Evolutionary conservation across 805 yeast species (phyloP), one percentile per base, ranked within the genome.

Genomic region (Kregervanrija pseudodelftensis): DNA sequence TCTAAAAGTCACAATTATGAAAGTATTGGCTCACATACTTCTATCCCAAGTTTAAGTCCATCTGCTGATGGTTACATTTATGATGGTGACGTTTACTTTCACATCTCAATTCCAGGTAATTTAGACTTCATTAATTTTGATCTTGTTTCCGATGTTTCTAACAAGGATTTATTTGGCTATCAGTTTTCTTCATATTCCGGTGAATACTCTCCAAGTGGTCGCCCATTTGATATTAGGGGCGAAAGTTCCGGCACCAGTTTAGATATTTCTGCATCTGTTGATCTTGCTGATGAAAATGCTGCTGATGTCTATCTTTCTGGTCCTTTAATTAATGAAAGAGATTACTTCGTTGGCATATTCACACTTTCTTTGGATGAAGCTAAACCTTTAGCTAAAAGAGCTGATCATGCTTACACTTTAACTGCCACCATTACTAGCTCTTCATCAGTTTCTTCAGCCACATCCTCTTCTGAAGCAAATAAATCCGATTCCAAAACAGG

Each of bases 331-430:
- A 30, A 30, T 5, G 28, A n/a, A 7, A 47, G 36, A 33, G 50
- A 40, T 1, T 41, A 14, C 11, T 57, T 41, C 40, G 49, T 56
- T 36, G 63, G 56, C 39, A 45, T 50, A 37, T 59, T 59, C 55
- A 42, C 57, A 28, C 43, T 56, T 15, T 40, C 46, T 15, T 49
- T 50, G 32, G 45, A 49, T 36, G 49, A 44, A 33, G 41, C 48
- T 33, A 35, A 36, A 12, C 33, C 37, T 12, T 41, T 45, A 15
- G 47, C 17, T 17, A 49, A 50, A 44, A 55, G 58, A 50, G 52
- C 46, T 36, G 54, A 48, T 14, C 47, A 53, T 16, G 51, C 51
- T 28, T 56, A 53, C 46, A 49, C 59, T n/a, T 50, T 59, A 15
- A 51, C 58, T 16, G 59, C 51, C 30, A 42, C 52, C 35, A 53